Evolutionary conservation across 2,329 filamentous ascomycete genomes (phyloP).

Genomic region (Arthrobotrys conoides): DNA sequence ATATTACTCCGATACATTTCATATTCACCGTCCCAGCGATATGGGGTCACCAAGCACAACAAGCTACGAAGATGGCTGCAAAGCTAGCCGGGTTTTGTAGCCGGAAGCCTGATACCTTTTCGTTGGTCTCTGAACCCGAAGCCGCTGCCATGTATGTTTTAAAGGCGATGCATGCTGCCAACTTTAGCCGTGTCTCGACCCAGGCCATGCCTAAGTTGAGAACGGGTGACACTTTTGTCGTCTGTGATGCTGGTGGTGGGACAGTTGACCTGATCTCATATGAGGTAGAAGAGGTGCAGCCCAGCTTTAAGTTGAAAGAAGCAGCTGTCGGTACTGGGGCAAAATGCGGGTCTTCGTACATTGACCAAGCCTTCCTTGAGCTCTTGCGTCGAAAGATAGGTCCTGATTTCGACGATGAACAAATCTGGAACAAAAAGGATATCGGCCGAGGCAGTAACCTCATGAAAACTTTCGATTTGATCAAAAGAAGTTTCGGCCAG

Average conservation of each 20-base stretch:
- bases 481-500: constrained; percentile 59
- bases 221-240: constrained; percentile 53
- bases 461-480: constrained; percentile 56
- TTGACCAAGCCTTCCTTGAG: constrained; percentile 58
- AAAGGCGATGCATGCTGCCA: constrained; percentile 36
- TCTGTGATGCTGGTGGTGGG: constrained; percentile 62
- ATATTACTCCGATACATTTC: constrained; percentile 61
- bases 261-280: constrained; percentile 62
- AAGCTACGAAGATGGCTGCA: constrained; percentile 33
- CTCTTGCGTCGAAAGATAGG: constrained; percentile 48
- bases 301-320: constrained; percentile 51
- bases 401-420: constrained; percentile 16
- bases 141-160: constrained; percentile 46
- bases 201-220: constrained; percentile 1
- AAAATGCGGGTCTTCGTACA: constrained; percentile 61
- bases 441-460: constrained; percentile 43
- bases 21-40: constrained; percentile 61
- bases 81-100: constrained; percentile 40
- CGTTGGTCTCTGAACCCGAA: constrained; percentile 48
- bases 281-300: constrained; percentile 32
- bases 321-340: constrained; percentile 53
- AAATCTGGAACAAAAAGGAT: constrained; percentile 36
- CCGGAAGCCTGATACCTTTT: constrained; percentile 27
- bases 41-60: constrained; percentile 50
- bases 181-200: neutral